Base-by-base conservation (phyloP, 148 eudicot species). In the Chenopodium suecicum region DNA sequence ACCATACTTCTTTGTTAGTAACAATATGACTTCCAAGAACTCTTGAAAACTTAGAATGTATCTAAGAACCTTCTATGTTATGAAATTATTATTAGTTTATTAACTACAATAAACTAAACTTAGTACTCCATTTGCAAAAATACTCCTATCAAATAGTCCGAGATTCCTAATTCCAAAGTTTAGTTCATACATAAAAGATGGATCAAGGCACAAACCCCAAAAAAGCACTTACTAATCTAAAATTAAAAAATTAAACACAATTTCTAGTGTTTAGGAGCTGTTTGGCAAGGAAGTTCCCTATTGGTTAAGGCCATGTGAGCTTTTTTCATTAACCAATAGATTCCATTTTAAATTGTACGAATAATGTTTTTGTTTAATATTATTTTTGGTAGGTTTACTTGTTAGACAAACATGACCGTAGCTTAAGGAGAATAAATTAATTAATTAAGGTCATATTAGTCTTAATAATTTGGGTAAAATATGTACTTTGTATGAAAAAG, bases 321-420 rank as follows among this genome's bases (percentile, higher is more conserved):
- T 68, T 78, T 25, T 78, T 50, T 50, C 4, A 64, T 50, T 19
- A 41, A 78, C 74, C 65, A 78, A 78, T 68, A 68, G 78, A 75
- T 75, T 75, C 78, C 62, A 68, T 20, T 78, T 58, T 50, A 4
- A 70, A 4, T 70, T 70, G 73, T 70, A 52, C 74, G 23, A 52
- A 19, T 29, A 44, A 16, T 58, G 44, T 6, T 29, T 9, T 50
- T 68, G 6, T 48, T 54, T 4, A 41, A 41, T 5, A 41, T 41
- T 6, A 41, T 2, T 68, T 27, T 46, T 20, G 63, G 73, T 22
- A 31, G 23, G 12, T 17, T 41, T 2, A n/a, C 7, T 25, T 77
- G 13, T 8, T 7, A 67, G 27, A 78, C 34, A 20, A 60, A 76
- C 22, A 25, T 14, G 72, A 65, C 31, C 10, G 14, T 23, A 77